Evolutionary conservation across 2,329 filamentous ascomycete species (phyloP), one percentile per base, ranked within the genome.

Genomic region (Venturia asperata): DNA sequence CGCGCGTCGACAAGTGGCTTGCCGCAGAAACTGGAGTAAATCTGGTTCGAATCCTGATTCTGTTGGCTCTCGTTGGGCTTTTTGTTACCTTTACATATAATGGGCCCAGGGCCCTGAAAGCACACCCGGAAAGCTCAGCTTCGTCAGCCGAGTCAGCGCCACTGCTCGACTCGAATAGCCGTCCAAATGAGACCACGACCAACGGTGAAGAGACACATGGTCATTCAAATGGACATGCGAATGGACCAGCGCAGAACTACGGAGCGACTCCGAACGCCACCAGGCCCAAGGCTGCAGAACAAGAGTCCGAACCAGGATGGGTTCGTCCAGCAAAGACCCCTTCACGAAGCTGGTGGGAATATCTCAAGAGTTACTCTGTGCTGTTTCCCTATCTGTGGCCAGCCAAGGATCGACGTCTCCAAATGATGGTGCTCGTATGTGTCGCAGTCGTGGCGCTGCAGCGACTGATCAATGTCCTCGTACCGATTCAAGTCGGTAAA

Each of bases 331-430:
- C 89, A 45, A 93, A 91, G 68, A 84, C 91, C 10, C 92, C 91
- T 2, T 89, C 90, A 70, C 91, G 90, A 70, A 94, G 87, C 63
- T 99, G 94, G 94, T 96, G 90, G 86, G 92, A 97, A 73, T 99
- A 99, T 75, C 80, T 97, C 67, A 87, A 88, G 68, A 92, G 93
- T 58, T 99, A 97, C 76, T 90, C 88, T 15, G 81, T 97, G 63
- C 96, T 99, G 77, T 95, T 97, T 74, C 93, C 92, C 0, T 99
- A 97, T 73, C 85, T 97, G 66, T 99, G 94, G 94, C 94, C 94
- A 0, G 89, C 87, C 71, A 93, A 93, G 72, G 87, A 91, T 62
- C 78, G 82, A 45, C 83, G 81, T 68, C 81, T 99, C 65, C 88
- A 97, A 78, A 69, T 91, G 30, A 83, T 92, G 64, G 91, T 97